Percentiles rank a stretch among this genome's conserved stretches.
phyloP scores from a whole-genome alignment of 371 early-diverging fungal species.

The Mucor mucedo region DNA sequence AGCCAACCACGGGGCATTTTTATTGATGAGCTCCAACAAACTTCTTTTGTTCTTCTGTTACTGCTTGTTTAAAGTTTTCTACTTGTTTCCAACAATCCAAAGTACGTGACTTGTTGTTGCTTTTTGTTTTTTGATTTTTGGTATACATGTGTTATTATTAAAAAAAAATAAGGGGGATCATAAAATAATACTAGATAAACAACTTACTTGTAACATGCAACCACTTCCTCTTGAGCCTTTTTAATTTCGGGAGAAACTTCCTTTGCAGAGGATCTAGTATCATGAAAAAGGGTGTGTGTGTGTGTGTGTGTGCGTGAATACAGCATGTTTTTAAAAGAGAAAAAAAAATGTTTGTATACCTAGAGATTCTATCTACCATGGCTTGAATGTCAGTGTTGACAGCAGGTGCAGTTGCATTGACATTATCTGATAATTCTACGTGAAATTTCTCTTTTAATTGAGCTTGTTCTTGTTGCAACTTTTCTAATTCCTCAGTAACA shows the following conservation, averaged over 20 bases:
- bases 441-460: conserved; percentile 20
- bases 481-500: conserved; percentile 32
- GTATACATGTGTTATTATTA: background rate
- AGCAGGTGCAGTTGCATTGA: background rate
- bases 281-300: too few relatives aligned
- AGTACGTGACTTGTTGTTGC: conserved; percentile 26
- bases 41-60: conserved; percentile 34
- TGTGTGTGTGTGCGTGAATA: too few relatives aligned
- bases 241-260: conserved; percentile 25
- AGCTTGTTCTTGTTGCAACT: conserved; percentile 19
- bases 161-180: background rate
- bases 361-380: conserved; percentile 24
- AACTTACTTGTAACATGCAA: conserved; percentile 33
- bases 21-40: conserved; percentile 45
- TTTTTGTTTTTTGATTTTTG: background rate
- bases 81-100: conserved; percentile 35
- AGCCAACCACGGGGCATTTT: too few relatives aligned
- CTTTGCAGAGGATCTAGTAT: conserved; percentile 22
- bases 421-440: conserved; percentile 16
- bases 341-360: background rate
- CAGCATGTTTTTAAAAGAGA: background rate
- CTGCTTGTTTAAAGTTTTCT: conserved; percentile 26
- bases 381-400: conserved; percentile 19
- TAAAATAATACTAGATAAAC: background rate
- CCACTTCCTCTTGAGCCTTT: conserved; percentile 24